Base-by-base conservation (phyloP, 2,329 filamentous ascomycete species). In the Cladosporium sp. region DNA sequence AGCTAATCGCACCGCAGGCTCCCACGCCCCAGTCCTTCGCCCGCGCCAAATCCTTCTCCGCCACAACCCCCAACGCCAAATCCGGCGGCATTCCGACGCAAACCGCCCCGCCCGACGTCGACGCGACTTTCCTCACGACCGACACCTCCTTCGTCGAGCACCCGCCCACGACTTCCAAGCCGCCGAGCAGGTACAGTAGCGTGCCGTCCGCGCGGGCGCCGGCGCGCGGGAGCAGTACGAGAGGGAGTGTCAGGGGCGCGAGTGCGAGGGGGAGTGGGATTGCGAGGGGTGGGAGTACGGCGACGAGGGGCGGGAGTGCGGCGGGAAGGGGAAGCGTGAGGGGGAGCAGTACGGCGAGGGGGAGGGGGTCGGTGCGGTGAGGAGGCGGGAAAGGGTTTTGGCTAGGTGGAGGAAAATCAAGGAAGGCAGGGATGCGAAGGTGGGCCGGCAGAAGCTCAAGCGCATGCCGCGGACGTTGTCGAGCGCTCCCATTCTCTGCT, bases 111-210 rank as follows among this genome's bases (percentile, higher is more conserved):
- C 35, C 50, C 4, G 50, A 53, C 18, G 44, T 53, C n/a, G 50
- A 96, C 61, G 87, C 86, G 48, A 95, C 91, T 0, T 95, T 95
- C 64, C 81, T 96, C 78, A 95, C 91, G 19, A 95, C 89, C 9
- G 90, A 95, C 66, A 95, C 86, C 5, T 89, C 88, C 1, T 96
- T 95, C 65, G 83, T 95, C 52, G 89, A 95, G 33, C 88, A 95
- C 62, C 91, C 90, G 7, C 78, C 79, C 3, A 72, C 69, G 4
- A 79, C 77, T 35, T 75, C 72, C 31, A 81, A 78, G 62, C 66
- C 70, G 2, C 67, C 68, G 4, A 69, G 65, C 54, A 76, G 69
- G 54, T 73, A 70, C 54, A 57, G 59, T 48, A 60, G 59, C 13
- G 55, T 61, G 41, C 52, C 63, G 46, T 63, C 65, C 46, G 63